Evolutionary conservation across 169 alveolate genomes (phyloP), one percentile per base, ranked within the genome.

Genomic region (Plasmodium billcollinsi): DNA sequence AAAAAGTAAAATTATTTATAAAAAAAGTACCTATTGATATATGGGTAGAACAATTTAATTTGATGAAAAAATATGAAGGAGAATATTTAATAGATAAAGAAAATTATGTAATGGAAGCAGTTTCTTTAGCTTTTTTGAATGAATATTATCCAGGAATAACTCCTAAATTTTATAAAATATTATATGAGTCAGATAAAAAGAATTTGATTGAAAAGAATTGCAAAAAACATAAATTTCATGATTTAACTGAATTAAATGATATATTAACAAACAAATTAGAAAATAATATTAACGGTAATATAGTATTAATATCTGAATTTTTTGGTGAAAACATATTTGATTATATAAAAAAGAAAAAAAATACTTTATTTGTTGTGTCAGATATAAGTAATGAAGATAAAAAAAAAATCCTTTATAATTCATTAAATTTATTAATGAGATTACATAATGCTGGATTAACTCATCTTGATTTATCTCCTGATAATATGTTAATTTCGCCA

Each of bases 391-490:
- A 88, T 61, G 74, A 88, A 52, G 96, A 94, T 18, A 91, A 71
- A 33, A 92, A 91, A 43, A 88, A 86, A 24, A 88, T 94, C 6
- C 94, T 93, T 47, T 91, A 92, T 52, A 76, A 92, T 9, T 73
- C 91, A 26, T 89, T 66, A 45, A 66, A 80, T 73, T 80, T 90
- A 20, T 74, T 94, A 52, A 85, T 80, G 45, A 54, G 93, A 3
- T 86, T 94, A 52, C 97, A 94, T 58, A 56, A 89, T 26, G 94
- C 94, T 18, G 97, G 97, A 14, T 54, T 94, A 3, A 78, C 95
- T 14, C 97, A 94, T 78, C 91, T 94, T 14, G 97, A 94, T 67
- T 63, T 94, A 33, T 93, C 97, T 12, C 97, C 97, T 4, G 97
- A 94, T 54, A 94, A 94, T 88, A 93, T 94, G 24, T 92, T 94